Percentiles rank a stretch among this genome's conserved stretches.
Evolutionary conservation across 371 early-diverging fungal species (phyloP).

Genomic region (Chytridiales sp.): DNA sequence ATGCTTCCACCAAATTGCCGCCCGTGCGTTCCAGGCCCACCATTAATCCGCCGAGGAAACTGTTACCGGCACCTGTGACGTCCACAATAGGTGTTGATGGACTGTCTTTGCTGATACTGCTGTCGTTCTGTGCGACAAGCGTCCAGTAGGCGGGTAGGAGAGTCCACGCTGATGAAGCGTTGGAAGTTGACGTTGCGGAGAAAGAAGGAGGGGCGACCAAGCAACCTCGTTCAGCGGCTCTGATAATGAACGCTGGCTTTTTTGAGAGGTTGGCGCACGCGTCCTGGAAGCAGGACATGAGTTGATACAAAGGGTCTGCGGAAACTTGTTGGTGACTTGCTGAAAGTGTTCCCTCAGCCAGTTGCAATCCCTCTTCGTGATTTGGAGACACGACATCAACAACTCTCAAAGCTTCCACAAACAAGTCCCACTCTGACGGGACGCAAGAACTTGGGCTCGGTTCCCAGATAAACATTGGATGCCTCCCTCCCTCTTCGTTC

Average conservation of each 20-base stretch:
- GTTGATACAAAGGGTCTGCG: neutral
- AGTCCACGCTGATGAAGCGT: too few species aligned
- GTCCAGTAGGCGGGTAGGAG: constrained; percentile 20
- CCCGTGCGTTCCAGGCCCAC: constrained; percentile 5
- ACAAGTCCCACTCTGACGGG: constrained; percentile 9
- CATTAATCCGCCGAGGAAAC: constrained; percentile 28
- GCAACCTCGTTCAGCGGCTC: constrained; percentile 24
- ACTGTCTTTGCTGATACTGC: too few species aligned
- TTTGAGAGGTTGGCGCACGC: neutral
- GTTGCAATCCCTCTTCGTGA: constrained; percentile 16
- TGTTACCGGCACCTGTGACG: constrained; percentile 29
- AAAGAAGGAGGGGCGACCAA: neutral
- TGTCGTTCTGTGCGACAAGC: neutral
- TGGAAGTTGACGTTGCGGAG: too few species aligned
- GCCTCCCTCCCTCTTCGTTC: too few species aligned
- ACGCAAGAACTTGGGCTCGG: constrained; percentile 25
- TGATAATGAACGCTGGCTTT: constrained; percentile 12
- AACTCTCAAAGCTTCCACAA: constrained; percentile 4
- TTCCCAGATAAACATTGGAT: constrained; percentile 22
- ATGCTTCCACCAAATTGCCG: constrained; percentile 11
- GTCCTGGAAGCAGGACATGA: neutral
- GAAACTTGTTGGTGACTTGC: too few species aligned
- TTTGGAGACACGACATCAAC: constrained; percentile 25
- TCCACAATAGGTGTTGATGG: constrained; percentile 19
- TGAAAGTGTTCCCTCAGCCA: neutral